Conservation (phyloP, 805 yeast genomes). For the Kodamaea laetipori region DNA sequence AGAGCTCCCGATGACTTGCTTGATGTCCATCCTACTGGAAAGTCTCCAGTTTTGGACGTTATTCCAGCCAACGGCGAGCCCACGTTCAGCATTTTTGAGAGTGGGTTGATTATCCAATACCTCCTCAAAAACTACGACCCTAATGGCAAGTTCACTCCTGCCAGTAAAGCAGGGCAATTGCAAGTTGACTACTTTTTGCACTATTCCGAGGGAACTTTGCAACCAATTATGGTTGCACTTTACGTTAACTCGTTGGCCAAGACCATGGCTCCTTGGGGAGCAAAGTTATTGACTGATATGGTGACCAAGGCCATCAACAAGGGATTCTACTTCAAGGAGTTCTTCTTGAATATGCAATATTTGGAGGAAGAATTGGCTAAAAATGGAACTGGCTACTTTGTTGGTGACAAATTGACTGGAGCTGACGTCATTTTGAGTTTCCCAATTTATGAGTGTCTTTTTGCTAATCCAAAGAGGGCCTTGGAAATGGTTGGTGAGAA, state of each 20-base stretch:
- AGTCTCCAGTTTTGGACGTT: constrained; percentile 58
- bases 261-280: constrained; percentile 48
- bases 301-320: constrained; percentile 49
- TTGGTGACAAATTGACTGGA: constrained; percentile 50
- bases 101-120: constrained; percentile 42
- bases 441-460: constrained; percentile 39
- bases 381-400: constrained; percentile 42
- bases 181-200: constrained; percentile 53
- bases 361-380: constrained; percentile 42
- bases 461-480: constrained; percentile 38
- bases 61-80: constrained; percentile 37
- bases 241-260: constrained; percentile 44
- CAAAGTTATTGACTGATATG: constrained; percentile 41
- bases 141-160: constrained; percentile 26
- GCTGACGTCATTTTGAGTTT: constrained; percentile 59
- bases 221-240: constrained; percentile 44
- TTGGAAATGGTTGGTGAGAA: constrained; percentile 37
- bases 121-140: constrained; percentile 39
- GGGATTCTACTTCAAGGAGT: constrained; percentile 51
- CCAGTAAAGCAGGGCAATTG: constrained; percentile 30
- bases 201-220: constrained; percentile 63
- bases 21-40: constrained; percentile 62
- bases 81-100: constrained; percentile 36
- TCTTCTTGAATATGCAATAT: constrained; percentile 38
- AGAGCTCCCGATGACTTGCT: constrained; percentile 45